phyloP scores from a whole-genome alignment of 768 basidiomycete genomes.

The Russula dissimulans region DNA sequence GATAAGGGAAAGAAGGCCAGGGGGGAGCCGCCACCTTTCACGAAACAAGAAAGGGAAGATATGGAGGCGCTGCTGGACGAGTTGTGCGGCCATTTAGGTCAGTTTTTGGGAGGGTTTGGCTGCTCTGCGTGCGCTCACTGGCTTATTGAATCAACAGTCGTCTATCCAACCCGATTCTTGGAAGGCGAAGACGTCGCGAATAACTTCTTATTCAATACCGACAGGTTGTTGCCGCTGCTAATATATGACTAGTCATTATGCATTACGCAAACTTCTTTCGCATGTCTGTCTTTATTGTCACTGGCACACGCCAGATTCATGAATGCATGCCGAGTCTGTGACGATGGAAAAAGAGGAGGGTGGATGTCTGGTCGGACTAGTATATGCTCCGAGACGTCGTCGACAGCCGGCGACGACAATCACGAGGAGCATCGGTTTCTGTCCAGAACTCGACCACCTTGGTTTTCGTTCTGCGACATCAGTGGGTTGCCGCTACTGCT shows the following conservation, averaged over 20 bases:
- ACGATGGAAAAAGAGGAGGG: too few relatives aligned
- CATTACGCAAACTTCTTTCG: neutral
- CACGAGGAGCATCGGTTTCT: too few relatives aligned
- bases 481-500: too few relatives aligned
- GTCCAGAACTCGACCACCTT: too few relatives aligned
- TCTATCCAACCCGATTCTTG: slow-evolving; percentile 78
- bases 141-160: slow-evolving; percentile 39
- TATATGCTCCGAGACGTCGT: too few relatives aligned
- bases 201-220: slow-evolving; percentile 90
- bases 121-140: neutral
- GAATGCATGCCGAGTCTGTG: too few relatives aligned
- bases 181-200: slow-evolving; percentile 89
- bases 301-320: neutral
- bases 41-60: slow-evolving; percentile 74
- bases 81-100: slow-evolving; percentile 81
- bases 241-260: slow-evolving; percentile 48
- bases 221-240: slow-evolving; percentile 64
- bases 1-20: slow-evolving; percentile 32
- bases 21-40: slow-evolving; percentile 63
- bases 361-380: too few relatives aligned
- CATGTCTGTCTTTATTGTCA: neutral
- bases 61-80: slow-evolving; percentile 80
- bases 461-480: too few relatives aligned
- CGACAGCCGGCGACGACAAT: too few relatives aligned
- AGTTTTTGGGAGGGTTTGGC: slow-evolving; percentile 18